Conservation (phyloP, 2,329 filamentous ascomycete species). For the Calonectria naviculata region DNA sequence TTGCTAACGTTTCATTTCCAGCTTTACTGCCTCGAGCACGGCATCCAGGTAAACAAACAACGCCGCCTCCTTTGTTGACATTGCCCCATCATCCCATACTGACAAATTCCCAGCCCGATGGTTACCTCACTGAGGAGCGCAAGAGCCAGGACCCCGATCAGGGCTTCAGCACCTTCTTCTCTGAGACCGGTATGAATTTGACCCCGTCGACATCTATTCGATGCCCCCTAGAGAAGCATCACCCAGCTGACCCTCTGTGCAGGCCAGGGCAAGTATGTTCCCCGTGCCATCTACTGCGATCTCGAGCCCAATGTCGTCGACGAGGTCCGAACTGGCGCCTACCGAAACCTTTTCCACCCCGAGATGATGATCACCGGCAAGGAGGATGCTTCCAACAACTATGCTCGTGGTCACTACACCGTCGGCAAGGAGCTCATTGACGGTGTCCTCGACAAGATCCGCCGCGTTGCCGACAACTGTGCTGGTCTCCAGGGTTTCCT, state of each 20-base stretch:
- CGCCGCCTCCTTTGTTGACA: constrained; percentile 31
- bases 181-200: constrained; percentile 85
- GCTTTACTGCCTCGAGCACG: constrained; percentile 99
- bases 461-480: constrained; percentile 97
- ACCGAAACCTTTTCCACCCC: constrained; percentile 97
- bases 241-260: constrained; percentile 31
- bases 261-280: constrained; percentile 99
- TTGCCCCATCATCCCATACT: constrained; percentile 26
- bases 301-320: constrained; percentile 99
- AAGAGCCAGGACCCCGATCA: constrained; percentile 93
- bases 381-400: constrained; percentile 99
- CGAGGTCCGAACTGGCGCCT: constrained; percentile 97
- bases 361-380: constrained; percentile 99
- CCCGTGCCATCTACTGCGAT: constrained; percentile 99
- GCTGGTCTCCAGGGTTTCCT: constrained; percentile 98
- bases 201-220: neutral
- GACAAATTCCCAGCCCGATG: constrained; percentile 79
- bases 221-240: constrained; percentile 15
- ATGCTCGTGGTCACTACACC: constrained; percentile 99
- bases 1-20: constrained; percentile 54
- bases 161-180: constrained; percentile 99
- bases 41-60: constrained; percentile 83
- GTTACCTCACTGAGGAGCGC: constrained; percentile 97
- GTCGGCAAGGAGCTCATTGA: constrained; percentile 99
- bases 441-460: constrained; percentile 96